Evolutionary conservation across 2,329 filamentous ascomycete species (phyloP).

Genomic region (Anthostomella pinea): DNA sequence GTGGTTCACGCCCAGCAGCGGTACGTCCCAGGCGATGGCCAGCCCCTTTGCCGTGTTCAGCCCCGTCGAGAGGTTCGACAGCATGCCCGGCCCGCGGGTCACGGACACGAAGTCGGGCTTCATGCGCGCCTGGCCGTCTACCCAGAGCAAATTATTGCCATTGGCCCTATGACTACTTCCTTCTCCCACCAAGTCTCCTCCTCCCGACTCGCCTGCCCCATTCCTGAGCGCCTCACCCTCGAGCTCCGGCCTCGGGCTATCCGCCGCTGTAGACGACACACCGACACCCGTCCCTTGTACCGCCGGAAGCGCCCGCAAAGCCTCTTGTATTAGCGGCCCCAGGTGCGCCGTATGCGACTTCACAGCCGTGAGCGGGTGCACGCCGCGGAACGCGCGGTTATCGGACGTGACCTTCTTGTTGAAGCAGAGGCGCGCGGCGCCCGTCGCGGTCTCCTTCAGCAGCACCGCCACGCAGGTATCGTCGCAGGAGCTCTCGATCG

Average conservation of each 20-base stretch:
- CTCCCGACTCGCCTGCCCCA: slow-evolving; percentile 2
- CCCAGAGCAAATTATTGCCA: slow-evolving; percentile 17
- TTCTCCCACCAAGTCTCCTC: slow-evolving; percentile 20
- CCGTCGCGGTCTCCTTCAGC: slow-evolving; percentile 45
- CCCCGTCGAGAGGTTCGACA: slow-evolving; percentile 71
- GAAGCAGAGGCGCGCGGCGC: slow-evolving; percentile 63
- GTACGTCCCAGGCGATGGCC: slow-evolving; percentile 76
- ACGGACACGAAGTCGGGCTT: slow-evolving; percentile 83
- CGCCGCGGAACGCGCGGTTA: slow-evolving; percentile 70
- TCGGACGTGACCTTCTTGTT: slow-evolving; percentile 80
- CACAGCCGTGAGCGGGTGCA: slow-evolving; percentile 75
- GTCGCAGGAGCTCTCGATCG: slow-evolving; percentile 86
- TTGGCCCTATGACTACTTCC: slow-evolving; percentile 9
- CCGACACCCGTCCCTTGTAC: no score
- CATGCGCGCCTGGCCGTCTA: slow-evolving; percentile 33
- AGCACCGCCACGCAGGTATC: slow-evolving; percentile 88
- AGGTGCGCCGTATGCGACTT: slow-evolving; percentile 72
- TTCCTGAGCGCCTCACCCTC: no score
- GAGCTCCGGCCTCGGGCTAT: slow-evolving; percentile 29
- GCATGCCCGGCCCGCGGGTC: slow-evolving; percentile 89
- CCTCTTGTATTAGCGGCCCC: slow-evolving; percentile 63
- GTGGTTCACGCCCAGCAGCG: slow-evolving; percentile 85
- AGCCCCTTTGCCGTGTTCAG: slow-evolving; percentile 85
- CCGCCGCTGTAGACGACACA: no score
- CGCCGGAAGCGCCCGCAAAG: slow-evolving; percentile 59